Percentiles rank a stretch among this genome's conserved stretches.
phyloP scores from a whole-genome alignment of 2,329 filamentous ascomycete species.

The Fusarium sp. region DNA sequence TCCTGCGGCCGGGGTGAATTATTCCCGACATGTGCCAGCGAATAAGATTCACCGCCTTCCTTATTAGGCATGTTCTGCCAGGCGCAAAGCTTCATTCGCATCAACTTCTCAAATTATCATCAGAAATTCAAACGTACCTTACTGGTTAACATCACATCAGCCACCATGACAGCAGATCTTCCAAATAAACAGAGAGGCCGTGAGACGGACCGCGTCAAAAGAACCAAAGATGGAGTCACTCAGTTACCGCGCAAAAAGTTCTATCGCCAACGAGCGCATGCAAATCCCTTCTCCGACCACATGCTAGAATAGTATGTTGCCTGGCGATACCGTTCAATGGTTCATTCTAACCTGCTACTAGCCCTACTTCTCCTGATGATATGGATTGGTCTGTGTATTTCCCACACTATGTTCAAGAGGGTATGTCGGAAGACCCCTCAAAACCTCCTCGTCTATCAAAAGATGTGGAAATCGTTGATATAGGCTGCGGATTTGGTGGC shows the following conservation, averaged over 20 bases:
- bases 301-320: conserved; percentile 78
- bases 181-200: conserved; percentile 72
- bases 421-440: conserved; percentile 47
- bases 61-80: conserved; percentile 25
- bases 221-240: conserved; percentile 62
- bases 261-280: conserved; percentile 95
- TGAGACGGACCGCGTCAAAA: conserved; percentile 69
- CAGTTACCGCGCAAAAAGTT: conserved; percentile 92
- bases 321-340: conserved; percentile 9
- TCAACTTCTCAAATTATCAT: conserved; percentile 29
- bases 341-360: conserved; percentile 53
- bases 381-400: conserved; percentile 95
- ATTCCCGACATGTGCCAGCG: conserved; percentile 31
- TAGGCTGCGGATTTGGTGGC: conserved; percentile 96
- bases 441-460: conserved; percentile 56
- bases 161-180: conserved; percentile 46
- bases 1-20: conserved; percentile 23
- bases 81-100: conserved; percentile 24
- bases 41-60: conserved; percentile 46
- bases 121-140: conserved; percentile 9
- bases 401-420: conserved; percentile 72
- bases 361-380: conserved; percentile 78
- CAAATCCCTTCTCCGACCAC: conserved; percentile 98
- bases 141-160: conserved; percentile 13
- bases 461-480: conserved; percentile 91